Percentiles rank a stretch among this genome's conserved stretches.
These are phyloP conservation scores for Cornus controversa DNA, from an alignment of 148 eudicot genomes.

Conservation along the genomic window DNA sequence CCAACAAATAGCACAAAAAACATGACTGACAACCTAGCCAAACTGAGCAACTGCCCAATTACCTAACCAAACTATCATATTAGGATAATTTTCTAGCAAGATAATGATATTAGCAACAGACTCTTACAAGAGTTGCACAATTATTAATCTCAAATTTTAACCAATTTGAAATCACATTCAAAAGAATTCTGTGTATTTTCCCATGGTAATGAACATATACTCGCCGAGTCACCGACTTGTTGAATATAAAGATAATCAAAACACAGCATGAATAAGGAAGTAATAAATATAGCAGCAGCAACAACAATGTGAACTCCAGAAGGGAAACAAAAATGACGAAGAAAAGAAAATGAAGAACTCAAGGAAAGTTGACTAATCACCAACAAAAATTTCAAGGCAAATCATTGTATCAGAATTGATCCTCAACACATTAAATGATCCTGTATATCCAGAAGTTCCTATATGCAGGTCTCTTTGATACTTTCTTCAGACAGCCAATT, in stretches of 20 bases:
- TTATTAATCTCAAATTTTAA: background rate
- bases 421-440: no score
- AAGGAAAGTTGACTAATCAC: no score
- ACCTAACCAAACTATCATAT: background rate
- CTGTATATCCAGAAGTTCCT: no score
- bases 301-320: background rate
- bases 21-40: background rate
- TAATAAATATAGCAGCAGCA: background rate
- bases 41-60: no score
- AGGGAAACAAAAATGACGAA: no score
- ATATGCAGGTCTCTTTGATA: no score
- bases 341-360: no score
- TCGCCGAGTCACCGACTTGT: background rate
- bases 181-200: background rate
- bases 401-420: no score
- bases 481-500: no score
- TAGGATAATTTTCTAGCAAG: background rate
- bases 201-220: background rate
- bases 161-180: background rate
- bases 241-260: background rate
- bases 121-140: background rate
- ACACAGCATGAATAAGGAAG: background rate
- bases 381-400: no score
- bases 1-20: conserved; percentile 1
- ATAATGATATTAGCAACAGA: background rate